Evolutionary conservation across 1,284 basidiomycete species (phyloP).

Genomic region (Cryptococcus maquisensis): DNA sequence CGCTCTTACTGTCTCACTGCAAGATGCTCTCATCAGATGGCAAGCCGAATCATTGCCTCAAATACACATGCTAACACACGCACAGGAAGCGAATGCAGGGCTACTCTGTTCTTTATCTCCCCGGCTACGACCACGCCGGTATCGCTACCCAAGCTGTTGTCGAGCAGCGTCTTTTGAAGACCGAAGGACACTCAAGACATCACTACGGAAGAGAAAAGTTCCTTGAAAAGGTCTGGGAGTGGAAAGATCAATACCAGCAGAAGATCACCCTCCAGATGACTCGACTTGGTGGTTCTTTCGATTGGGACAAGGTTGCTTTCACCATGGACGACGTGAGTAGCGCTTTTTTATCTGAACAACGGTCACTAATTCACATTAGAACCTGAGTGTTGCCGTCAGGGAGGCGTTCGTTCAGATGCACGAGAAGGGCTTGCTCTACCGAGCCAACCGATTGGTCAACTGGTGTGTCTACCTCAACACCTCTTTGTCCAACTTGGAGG

Average conservation of each 20-base stretch:
- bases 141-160: constrained; percentile 99
- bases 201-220: constrained; percentile 93
- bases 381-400: constrained; percentile 77
- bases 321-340: constrained; percentile 81
- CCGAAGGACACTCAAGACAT: constrained; percentile 77
- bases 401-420: constrained; percentile 89
- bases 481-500: constrained; percentile 94
- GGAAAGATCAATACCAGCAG: constrained; percentile 97
- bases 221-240: constrained; percentile 86
- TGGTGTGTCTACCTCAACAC: constrained; percentile 98
- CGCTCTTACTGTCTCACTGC: constrained; percentile 86
- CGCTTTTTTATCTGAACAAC: not conserved
- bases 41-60: constrained; percentile 44
- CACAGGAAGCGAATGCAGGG: constrained; percentile 94
- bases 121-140: constrained; percentile 97
- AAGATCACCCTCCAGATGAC: constrained; percentile 87
- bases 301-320: constrained; percentile 91
- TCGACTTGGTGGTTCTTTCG: constrained; percentile 87
- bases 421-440: constrained; percentile 91
- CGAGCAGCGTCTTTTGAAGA: constrained; percentile 85
- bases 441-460: constrained; percentile 95
- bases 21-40: constrained; percentile 87
- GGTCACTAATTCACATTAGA: constrained; percentile 47
- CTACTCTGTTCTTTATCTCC: constrained; percentile 83
- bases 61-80: not conserved